Evolutionary conservation across 768 basidiomycete species (phyloP), one percentile per base, ranked within the genome.

Genomic region (Termitomyces sp.): DNA sequence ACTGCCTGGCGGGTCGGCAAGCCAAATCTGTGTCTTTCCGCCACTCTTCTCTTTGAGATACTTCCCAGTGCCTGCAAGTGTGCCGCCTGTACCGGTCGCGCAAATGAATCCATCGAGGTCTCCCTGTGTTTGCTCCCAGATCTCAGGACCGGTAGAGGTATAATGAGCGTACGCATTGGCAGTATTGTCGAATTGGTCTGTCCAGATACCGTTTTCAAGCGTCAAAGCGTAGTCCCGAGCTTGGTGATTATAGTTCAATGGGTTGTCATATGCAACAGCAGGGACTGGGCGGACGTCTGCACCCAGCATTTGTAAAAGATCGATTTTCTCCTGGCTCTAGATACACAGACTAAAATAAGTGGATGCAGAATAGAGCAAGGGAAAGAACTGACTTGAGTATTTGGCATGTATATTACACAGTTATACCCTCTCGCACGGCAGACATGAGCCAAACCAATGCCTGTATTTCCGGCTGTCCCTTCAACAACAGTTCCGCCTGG

Each of bases 371-470:
- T 41, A 16, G 9, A 23, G 43, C 29, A 35, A 38, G 12, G 3
- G 17, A 27, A 47, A 21, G 10, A 19, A 49, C 73, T 41, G 54
- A 85, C 90, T 81, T 97, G 91, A 4, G 89, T 93, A 70, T 97
- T 79, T 31, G 96, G 96, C 96, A 99, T 98, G 82, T 92, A 99
- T 67, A 99, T 99, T 10, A 99, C 96, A 71, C 97, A 98, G 69
- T 87, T 91, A 79, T 99, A 98, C 3, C 97, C 95, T 64, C 79
- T 84, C 7, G 92, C 83, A 62, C 97, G 78, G 73, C 97, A 98
- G 53, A 98, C 95, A 66, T 95, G 94, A 6, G 93, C 95, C 32
- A 98, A 80, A 35, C 95, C 95, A 56, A 97, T 97, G 40, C 95
- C 96, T 8, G 96, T 99, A 76, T 99, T 99, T 16, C 96, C 96